Conservation (phyloP, 2,329 filamentous ascomycete species). For the Aspergillus sp. region DNA sequence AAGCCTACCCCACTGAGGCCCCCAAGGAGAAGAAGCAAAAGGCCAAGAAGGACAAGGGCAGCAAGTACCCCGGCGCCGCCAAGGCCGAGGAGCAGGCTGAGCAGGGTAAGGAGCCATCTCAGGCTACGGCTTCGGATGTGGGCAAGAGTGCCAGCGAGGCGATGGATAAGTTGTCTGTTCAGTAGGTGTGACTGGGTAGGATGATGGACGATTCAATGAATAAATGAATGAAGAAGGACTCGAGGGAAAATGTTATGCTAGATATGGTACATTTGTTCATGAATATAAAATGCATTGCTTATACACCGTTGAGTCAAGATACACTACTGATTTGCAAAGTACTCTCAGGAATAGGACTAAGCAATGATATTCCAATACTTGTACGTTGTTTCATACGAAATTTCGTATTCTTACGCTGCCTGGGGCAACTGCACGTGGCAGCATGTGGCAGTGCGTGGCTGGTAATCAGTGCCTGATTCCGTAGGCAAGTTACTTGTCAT, state of each 20-base stretch:
- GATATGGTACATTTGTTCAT: not conserved
- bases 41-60: not conserved
- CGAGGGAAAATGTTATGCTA: not conserved
- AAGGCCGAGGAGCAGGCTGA: slow-evolving; percentile 22
- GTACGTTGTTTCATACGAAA: no score
- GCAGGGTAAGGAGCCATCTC: not conserved
- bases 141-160: not conserved
- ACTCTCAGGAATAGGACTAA: no score
- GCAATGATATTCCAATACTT: no score
- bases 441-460: no score
- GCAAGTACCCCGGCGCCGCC: slow-evolving; percentile 22
- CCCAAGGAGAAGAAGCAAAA: not conserved
- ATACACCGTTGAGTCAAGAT: no score
- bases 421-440: no score
- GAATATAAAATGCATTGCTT: no score
- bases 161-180: not conserved
- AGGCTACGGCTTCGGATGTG: not conserved
- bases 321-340: no score
- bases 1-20: slow-evolving; percentile 34
- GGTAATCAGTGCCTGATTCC: no score
- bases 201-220: not conserved
- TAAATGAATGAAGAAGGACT: not conserved
- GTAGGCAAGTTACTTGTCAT: no score
- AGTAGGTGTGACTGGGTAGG: not conserved
- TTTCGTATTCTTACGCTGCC: no score